A percentile compares a stretch with the other conserved stretches of the same genome.
Conservation (phyloP, 306 rosid species). For the Pyrus pyrifolia region DNA sequence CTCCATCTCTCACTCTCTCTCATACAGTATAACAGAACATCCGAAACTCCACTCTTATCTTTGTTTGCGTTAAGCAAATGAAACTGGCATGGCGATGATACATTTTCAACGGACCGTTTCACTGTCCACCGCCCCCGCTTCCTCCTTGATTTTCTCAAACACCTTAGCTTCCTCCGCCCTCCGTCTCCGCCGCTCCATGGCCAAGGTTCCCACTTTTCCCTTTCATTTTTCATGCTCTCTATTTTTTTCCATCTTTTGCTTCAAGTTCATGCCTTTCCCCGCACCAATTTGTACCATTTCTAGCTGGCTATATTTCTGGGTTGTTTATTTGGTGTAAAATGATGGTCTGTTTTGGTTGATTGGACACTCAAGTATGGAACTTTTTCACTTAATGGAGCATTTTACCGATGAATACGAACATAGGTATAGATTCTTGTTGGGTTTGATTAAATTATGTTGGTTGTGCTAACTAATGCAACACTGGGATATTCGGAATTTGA, state of each 20-base stretch:
- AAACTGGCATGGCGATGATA: constrained; percentile 36
- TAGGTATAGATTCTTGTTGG: not conserved
- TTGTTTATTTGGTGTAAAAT: not conserved
- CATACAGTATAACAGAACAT: not conserved
- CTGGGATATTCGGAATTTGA: not conserved
- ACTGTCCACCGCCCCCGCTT: constrained; percentile 13
- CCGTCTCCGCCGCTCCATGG: constrained; percentile 45
- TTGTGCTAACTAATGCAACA: not conserved
- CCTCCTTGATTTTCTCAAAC: constrained; percentile 26
- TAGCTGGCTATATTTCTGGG: not conserved
- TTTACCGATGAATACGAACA: not conserved
- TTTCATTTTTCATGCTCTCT: not conserved
- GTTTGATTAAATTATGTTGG: not conserved
- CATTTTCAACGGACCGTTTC: constrained; percentile 48
- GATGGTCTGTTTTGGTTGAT: not conserved
- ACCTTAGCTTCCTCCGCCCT: constrained; percentile 30
- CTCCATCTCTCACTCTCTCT: not conserved
- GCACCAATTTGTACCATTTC: not conserved
- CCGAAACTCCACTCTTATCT: not conserved
- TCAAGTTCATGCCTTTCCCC: not conserved
- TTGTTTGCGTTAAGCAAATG: constrained; percentile 17
- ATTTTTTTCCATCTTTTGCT: not conserved
- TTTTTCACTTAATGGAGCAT: not conserved
- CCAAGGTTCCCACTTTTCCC: constrained; percentile 21
- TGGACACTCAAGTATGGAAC: not conserved